Conservation (phyloP, 225 moss, liverwort and hornwort genomes). For the Neckera pumila region DNA sequence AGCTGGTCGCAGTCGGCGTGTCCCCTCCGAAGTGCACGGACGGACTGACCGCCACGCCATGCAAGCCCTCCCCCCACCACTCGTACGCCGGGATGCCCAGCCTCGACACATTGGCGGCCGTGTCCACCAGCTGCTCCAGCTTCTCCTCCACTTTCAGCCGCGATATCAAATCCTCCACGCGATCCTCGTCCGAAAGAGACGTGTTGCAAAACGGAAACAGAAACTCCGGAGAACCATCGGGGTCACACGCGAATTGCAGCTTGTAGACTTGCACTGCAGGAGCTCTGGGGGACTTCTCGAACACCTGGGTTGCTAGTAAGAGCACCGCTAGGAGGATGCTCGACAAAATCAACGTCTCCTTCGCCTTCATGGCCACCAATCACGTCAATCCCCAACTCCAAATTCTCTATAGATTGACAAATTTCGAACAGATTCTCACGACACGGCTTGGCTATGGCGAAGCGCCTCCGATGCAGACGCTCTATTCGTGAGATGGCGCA, state of each 20-base stretch:
- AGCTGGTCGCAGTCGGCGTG: slow-evolving; percentile 48
- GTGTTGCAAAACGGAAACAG: slow-evolving; percentile 49
- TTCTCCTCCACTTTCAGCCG: slow-evolving; percentile 40
- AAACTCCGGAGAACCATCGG: background rate
- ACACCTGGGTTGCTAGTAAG: slow-evolving; percentile 10
- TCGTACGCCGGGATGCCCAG: slow-evolving; percentile 59
- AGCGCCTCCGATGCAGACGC: background rate
- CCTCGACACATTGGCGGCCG: slow-evolving; percentile 47
- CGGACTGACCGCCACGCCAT: slow-evolving; percentile 56
- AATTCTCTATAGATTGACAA: background rate
- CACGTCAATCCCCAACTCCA: background rate
- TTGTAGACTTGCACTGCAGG: background rate
- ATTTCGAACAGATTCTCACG: background rate
- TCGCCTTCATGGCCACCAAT: slow-evolving; percentile 6
- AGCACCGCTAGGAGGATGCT: slow-evolving; percentile 5
- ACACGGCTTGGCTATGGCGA: background rate
- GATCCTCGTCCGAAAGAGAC: slow-evolving; percentile 21
- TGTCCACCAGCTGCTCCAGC: slow-evolving; percentile 48
- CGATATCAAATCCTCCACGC: slow-evolving; percentile 44
- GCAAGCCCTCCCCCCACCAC: slow-evolving; percentile 78
- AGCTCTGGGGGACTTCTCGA: background rate
- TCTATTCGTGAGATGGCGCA: background rate
- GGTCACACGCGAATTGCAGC: slow-evolving; percentile 34
- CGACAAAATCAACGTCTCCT: slow-evolving; percentile 14
- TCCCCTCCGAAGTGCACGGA: slow-evolving; percentile 56